These are phyloP conservation scores for Mimosa bimucronata DNA, from an alignment of 306 rosid species.

Conservation along the genomic window DNA sequence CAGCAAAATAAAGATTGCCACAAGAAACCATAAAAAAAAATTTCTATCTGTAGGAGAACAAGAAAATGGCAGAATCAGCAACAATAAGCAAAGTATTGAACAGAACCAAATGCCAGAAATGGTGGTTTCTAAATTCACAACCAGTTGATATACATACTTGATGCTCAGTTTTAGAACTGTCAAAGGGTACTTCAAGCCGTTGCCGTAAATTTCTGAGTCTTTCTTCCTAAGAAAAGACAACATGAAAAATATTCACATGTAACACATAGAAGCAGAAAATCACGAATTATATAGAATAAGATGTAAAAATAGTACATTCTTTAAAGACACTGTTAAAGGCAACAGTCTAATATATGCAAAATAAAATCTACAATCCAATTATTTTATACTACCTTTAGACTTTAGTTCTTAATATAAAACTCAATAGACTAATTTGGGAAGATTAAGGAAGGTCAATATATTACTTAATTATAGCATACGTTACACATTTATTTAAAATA, in stretches of 20 bases:
- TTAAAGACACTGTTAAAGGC: background rate
- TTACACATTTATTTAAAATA: no score
- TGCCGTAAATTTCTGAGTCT: slow-evolving; percentile 62
- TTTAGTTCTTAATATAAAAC: no score
- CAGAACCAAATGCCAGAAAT: slow-evolving; percentile 27
- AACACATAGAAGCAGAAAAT: slow-evolving; percentile 8
- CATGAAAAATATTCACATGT: slow-evolving; percentile 27
- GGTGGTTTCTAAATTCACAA: slow-evolving; percentile 13
- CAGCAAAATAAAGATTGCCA: slow-evolving; percentile 8
- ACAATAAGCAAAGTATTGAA: background rate
- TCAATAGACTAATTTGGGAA: no score
- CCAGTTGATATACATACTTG: slow-evolving; percentile 62
- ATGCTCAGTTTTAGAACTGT: slow-evolving; percentile 83
- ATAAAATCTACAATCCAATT: background rate
- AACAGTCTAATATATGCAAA: background rate
- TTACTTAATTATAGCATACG: no score
- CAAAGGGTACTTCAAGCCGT: slow-evolving; percentile 88
- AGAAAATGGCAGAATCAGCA: slow-evolving; percentile 4
- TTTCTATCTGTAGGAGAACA: background rate
- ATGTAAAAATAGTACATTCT: background rate
- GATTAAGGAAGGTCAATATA: no score
- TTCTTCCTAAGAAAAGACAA: slow-evolving; percentile 65
- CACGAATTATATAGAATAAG: background rate
- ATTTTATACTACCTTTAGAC: background rate
- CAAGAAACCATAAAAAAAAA: background rate